phyloP scores from a whole-genome alignment of 257 asterid genomes.

The Thymus mandschuricus region DNA sequence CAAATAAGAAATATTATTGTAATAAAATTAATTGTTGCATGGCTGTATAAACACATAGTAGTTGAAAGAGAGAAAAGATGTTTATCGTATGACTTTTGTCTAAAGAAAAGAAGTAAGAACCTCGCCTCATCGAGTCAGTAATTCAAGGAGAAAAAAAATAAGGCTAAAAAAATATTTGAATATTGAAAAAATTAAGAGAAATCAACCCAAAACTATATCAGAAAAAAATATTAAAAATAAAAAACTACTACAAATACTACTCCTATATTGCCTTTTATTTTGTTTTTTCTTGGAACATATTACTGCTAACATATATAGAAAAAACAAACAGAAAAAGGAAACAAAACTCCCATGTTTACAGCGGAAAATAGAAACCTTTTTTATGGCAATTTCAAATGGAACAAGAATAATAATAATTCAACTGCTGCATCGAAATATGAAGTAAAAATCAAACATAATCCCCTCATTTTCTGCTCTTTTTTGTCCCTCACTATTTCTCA shows the following conservation, averaged over 20 bases:
- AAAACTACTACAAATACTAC: too few relatives aligned
- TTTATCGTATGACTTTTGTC: conserved; percentile 28
- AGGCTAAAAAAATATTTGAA: too few relatives aligned
- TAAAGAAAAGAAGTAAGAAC: conserved; percentile 35
- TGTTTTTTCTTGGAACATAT: too few relatives aligned
- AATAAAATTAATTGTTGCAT: conserved; percentile 34
- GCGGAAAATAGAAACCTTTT: conserved; percentile 23
- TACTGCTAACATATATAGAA: not conserved
- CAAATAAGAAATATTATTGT: not conserved
- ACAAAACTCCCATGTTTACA: conserved; percentile 25
- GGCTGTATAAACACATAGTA: conserved; percentile 10
- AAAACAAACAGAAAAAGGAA: conserved; percentile 10
- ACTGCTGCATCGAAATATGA: conserved; percentile 37
- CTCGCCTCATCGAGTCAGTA: conserved; percentile 2
- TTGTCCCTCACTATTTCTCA: not conserved
- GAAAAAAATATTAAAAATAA: not conserved
- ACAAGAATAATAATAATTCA: conserved; percentile 32
- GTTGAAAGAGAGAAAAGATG: conserved; percentile 26
- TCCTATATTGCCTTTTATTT: too few relatives aligned
- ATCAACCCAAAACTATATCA: conserved; percentile 15
- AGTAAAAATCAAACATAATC: conserved; percentile 43
- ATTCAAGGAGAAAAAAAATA: conserved; percentile 26
- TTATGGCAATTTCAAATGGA: conserved; percentile 26
- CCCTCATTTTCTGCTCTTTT: conserved; percentile 43
- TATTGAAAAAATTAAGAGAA: not conserved